Conservation (phyloP, 176 grass and related monocot species). For the Oryza meridionalis region DNA sequence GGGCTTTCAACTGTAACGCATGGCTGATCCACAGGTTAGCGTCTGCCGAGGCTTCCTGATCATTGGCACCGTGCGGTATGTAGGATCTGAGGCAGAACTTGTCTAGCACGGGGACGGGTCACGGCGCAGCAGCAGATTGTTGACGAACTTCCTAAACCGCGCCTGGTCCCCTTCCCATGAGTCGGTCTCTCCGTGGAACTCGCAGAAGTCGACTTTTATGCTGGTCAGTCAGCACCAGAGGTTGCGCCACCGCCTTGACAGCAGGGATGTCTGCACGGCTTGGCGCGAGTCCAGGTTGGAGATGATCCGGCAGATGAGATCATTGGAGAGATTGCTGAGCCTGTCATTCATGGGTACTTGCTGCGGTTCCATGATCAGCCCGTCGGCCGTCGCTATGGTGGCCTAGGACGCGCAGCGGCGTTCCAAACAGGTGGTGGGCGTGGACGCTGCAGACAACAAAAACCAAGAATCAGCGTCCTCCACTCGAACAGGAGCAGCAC, state of each 20-base stretch:
- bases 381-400: neutral
- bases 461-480: no score
- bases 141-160: conserved; percentile 31
- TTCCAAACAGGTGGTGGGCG: conserved; percentile 37
- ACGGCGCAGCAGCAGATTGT: conserved; percentile 26
- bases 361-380: neutral
- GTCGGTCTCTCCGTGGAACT: neutral
- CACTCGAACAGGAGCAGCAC: no score
- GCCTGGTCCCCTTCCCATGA: no score
- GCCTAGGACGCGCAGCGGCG: neutral
- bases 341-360: neutral
- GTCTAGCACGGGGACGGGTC: neutral
- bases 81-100: neutral
- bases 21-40: conserved; percentile 36
- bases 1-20: neutral
- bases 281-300: no score
- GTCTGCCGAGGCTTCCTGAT: neutral
- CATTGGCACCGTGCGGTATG: accelerated
- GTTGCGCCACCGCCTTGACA: neutral
- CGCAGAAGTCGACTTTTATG: neutral
- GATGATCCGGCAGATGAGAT: neutral
- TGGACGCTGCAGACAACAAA: no score
- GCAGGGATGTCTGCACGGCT: no score
- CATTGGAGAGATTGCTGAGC: conserved; percentile 22
- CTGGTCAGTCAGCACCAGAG: conserved; percentile 25